These are phyloP conservation scores for Hemileccinum rubropunctum DNA, from an alignment of 768 basidiomycete genomes.

Conservation along the genomic window DNA sequence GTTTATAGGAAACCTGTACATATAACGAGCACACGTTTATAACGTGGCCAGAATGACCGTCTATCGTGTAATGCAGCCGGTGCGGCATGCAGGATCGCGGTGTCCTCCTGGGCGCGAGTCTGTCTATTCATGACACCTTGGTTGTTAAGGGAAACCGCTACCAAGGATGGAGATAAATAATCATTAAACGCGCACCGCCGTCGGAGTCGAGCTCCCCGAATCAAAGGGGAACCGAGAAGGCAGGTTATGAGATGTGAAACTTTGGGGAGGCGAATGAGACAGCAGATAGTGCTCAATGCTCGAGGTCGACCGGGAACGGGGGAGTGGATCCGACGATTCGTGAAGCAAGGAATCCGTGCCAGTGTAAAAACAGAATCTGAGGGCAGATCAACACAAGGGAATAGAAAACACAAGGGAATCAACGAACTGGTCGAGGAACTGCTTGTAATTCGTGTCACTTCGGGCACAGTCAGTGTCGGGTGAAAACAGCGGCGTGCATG, in stretches of 20 bases:
- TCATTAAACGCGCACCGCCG: conserved; percentile 14
- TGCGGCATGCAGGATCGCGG: too few species aligned
- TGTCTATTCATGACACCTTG: not conserved
- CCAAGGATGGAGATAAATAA: not conserved
- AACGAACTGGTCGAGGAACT: conserved; percentile 64
- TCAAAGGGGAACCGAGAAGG: conserved; percentile 26
- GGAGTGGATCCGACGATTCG: conserved; percentile 25
- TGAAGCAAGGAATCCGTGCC: conserved; percentile 45
- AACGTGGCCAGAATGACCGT: not conserved
- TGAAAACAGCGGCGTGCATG: conserved; percentile 42
- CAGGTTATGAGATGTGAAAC: conserved; percentile 19
- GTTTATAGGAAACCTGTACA: not conserved
- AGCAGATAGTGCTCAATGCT: conserved; percentile 52
- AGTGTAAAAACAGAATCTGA: conserved; percentile 81
- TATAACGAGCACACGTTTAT: not conserved
- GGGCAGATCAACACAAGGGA: conserved; percentile 1
- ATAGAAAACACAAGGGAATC: not conserved
- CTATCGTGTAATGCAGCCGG: too few species aligned
- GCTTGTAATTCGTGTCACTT: conserved; percentile 48
- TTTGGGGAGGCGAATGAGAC: conserved; percentile 32
- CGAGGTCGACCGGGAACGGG: conserved; percentile 49
- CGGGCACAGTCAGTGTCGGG: conserved; percentile 31
- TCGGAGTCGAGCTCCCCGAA: conserved; percentile 28
- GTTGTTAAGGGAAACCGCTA: not conserved
- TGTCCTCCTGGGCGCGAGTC: not conserved